Percentiles rank a stretch among this genome's conserved stretches.
phyloP scores from a whole-genome alignment of 768 basidiomycete species.

The Lactarius indigo region DNA sequence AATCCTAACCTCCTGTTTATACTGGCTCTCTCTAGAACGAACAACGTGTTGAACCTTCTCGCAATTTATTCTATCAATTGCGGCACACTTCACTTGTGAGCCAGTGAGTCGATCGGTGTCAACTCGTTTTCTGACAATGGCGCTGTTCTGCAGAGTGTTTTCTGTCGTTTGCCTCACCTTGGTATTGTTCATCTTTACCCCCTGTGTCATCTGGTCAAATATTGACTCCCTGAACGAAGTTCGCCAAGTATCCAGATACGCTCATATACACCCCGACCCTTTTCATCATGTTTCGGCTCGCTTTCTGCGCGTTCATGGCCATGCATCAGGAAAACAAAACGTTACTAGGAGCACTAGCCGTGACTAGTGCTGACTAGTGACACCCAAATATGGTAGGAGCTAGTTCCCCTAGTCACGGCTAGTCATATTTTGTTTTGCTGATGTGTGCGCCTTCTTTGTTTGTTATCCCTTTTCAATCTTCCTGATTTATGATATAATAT shows the following conservation, averaged over 20 bases:
- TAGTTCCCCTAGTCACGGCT: no score
- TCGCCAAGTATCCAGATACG: background rate
- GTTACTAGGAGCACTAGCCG: no score
- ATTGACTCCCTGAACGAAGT: background rate
- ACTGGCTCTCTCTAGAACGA: background rate
- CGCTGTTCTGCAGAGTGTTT: background rate
- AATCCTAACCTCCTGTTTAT: background rate
- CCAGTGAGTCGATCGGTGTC: background rate
- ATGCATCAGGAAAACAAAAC: no score
- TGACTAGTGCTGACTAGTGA: no score
- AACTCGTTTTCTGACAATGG: background rate
- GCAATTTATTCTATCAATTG: background rate
- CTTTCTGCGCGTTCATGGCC: background rate
- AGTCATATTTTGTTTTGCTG: no score
- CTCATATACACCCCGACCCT: background rate
- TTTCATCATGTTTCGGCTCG: background rate
- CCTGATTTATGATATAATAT: background rate
- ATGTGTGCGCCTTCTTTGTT: background rate
- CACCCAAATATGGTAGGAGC: no score
- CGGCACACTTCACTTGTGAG: background rate
- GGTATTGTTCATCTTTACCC: background rate
- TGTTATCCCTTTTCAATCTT: background rate
- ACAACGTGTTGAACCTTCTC: background rate
- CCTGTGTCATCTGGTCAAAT: background rate
- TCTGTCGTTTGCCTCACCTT: background rate